These are phyloP conservation scores for Dichomitus squalens DNA, from an alignment of 1,284 basidiomycete species.

Conservation along the genomic window DNA sequence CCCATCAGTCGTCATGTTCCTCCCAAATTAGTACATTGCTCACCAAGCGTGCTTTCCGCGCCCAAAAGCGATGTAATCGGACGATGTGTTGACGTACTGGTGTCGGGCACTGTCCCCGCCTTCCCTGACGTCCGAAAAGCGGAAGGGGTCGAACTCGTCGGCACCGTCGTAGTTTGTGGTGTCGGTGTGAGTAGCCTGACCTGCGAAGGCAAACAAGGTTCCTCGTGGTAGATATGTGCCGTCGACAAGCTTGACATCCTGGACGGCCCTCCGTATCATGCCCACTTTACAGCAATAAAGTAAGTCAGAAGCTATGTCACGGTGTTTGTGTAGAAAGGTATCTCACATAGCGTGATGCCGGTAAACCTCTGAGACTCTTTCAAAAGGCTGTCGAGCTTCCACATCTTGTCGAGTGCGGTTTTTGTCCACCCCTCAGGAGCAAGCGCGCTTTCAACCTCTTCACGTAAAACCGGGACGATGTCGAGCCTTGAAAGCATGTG, in stretches of 20 bases:
- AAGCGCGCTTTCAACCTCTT: constrained; percentile 45
- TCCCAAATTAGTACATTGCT: background rate
- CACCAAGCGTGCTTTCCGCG: constrained; percentile 34
- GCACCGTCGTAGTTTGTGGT: constrained; percentile 38
- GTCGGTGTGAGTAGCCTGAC: background rate
- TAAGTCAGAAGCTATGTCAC: too few species aligned
- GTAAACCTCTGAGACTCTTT: too few species aligned
- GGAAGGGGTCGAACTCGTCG: constrained; percentile 44
- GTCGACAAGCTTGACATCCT: background rate
- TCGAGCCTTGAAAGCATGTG: constrained; percentile 44
- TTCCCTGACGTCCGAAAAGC: constrained; percentile 45
- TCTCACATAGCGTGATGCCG: too few species aligned
- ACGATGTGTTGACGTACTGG: constrained; percentile 30
- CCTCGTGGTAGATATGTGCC: background rate
- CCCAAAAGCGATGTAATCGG: constrained; percentile 33
- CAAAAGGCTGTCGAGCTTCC: constrained; percentile 52
- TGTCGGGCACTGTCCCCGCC: constrained; percentile 26
- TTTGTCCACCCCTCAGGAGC: constrained; percentile 47
- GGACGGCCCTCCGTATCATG: background rate
- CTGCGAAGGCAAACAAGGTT: background rate
- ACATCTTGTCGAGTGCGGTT: constrained; percentile 42
- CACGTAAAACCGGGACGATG: constrained; percentile 43
- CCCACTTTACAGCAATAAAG: constrained; percentile 2
- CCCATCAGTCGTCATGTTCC: background rate
- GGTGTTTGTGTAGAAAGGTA: too few species aligned